A percentile compares a stretch with the other conserved stretches of the same genome.
Conservation (phyloP, 2,329 filamentous ascomycete species). For the Beauveria pseudobassiana region DNA sequence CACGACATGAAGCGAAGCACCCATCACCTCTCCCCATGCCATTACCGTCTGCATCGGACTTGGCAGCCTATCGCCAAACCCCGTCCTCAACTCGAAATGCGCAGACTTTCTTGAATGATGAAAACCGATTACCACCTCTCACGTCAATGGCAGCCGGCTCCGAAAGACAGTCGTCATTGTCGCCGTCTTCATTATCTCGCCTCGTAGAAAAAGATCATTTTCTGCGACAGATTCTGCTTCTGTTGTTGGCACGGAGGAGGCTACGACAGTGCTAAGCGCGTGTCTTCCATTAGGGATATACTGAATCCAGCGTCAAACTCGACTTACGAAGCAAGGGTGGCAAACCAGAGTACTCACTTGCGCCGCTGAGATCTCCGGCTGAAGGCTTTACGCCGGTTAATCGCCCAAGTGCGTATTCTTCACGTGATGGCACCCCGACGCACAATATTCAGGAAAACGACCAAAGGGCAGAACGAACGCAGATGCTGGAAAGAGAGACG, state of each 20-base stretch:
- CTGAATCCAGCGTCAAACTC: slow-evolving; percentile 47
- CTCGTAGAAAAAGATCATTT: slow-evolving; percentile 60
- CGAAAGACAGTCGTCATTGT: slow-evolving; percentile 51
- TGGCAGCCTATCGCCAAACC: slow-evolving; percentile 45
- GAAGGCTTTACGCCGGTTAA: slow-evolving; percentile 32
- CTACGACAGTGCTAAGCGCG: slow-evolving; percentile 47
- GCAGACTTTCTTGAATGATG: slow-evolving; percentile 39
- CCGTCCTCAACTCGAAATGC: slow-evolving; percentile 30
- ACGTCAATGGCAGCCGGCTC: slow-evolving; percentile 35
- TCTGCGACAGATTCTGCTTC: slow-evolving; percentile 50
- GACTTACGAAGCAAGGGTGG: slow-evolving; percentile 24
- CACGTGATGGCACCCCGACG: slow-evolving; percentile 19
- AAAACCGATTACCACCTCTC: slow-evolving; percentile 52
- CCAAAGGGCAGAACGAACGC: slow-evolving; percentile 53
- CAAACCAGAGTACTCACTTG: slow-evolving; percentile 31
- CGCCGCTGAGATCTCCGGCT: slow-evolving; percentile 36
- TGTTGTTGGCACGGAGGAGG: slow-evolving; percentile 28
- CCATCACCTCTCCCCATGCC: slow-evolving; percentile 35
- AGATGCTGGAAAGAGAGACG: slow-evolving; percentile 62
- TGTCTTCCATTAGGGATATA: slow-evolving; percentile 71
- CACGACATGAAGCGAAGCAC: slow-evolving; percentile 35
- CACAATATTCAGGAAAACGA: slow-evolving; percentile 37
- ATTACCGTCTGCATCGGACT: slow-evolving; percentile 33
- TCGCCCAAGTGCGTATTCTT: slow-evolving; percentile 33
- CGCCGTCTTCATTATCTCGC: slow-evolving; percentile 51